Conservation (phyloP, 306 rosid species). For the Lathyrus oleraceus region DNA sequence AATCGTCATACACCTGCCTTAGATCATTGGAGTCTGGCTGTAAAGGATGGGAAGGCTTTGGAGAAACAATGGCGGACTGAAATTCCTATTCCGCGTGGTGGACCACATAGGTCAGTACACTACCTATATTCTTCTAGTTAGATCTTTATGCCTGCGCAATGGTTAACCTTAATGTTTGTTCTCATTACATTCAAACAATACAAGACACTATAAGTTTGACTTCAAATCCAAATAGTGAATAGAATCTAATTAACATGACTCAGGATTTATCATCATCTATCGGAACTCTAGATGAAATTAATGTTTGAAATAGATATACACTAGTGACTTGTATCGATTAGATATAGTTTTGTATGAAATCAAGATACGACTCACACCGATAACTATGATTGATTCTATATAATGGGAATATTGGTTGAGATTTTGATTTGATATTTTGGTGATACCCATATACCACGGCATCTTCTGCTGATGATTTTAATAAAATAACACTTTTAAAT, state of each 20-base stretch:
- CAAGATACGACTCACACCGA: too few species aligned
- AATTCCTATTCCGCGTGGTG: constrained; percentile 88
- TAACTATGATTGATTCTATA: background rate
- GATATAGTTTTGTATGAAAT: background rate
- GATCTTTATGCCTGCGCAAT: constrained; percentile 6
- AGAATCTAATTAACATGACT: background rate
- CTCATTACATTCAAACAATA: background rate
- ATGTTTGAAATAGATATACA: background rate
- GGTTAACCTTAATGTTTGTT: constrained; percentile 15
- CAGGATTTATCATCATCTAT: background rate
- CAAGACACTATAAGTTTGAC: background rate
- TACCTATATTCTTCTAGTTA: constrained; percentile 12
- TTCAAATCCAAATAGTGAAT: background rate
- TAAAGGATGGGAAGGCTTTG: constrained; percentile 69
- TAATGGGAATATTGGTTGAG: background rate
- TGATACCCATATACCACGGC: background rate
- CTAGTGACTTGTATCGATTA: background rate
- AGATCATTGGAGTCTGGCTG: constrained; percentile 94
- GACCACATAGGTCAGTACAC: constrained; percentile 82
- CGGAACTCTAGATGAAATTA: background rate
- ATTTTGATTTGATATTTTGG: background rate
- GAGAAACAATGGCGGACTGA: constrained; percentile 72
- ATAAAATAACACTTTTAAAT: background rate
- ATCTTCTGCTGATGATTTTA: background rate
- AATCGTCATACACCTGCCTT: constrained; percentile 83